Evolutionary conservation across 208 protist genomes (phyloP).

Genomic region (Leishmania arabica): DNA sequence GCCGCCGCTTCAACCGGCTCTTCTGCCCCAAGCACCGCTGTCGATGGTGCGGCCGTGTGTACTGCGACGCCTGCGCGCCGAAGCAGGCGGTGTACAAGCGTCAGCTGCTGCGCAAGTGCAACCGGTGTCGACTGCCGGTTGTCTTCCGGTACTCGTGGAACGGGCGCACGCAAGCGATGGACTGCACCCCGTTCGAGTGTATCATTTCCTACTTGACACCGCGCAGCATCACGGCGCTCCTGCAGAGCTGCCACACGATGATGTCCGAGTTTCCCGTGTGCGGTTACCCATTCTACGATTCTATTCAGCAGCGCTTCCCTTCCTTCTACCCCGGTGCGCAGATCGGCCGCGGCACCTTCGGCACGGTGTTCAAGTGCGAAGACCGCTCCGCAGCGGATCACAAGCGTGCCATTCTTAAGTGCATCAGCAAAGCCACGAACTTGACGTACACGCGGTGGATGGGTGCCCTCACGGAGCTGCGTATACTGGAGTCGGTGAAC

Average conservation of each 20-base stretch:
- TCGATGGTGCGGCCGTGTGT: constrained; percentile 79
- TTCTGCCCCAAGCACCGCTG: constrained; percentile 73
- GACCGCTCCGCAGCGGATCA: constrained; percentile 41
- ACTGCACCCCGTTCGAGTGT: constrained; percentile 35
- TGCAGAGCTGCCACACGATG: constrained; percentile 70
- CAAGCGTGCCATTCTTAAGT: constrained; percentile 63
- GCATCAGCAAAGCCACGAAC: constrained; percentile 42
- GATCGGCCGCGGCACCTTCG: constrained; percentile 66
- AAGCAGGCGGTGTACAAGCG: constrained; percentile 11
- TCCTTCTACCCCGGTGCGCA: constrained; percentile 65
- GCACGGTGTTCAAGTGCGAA: constrained; percentile 78
- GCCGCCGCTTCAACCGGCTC: constrained; percentile 37
- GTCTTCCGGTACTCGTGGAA: constrained; percentile 59
- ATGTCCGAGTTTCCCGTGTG: constrained; percentile 53
- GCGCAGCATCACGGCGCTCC: constrained; percentile 42
- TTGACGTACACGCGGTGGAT: constrained; percentile 45
- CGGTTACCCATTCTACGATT: constrained; percentile 41
- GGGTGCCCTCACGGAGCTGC: constrained; percentile 54
- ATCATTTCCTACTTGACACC: constrained; percentile 67
- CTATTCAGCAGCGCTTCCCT: constrained; percentile 65
- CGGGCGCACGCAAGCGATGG: constrained; percentile 23
- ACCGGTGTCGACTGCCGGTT: constrained; percentile 55
- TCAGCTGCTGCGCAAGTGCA: constrained; percentile 50
- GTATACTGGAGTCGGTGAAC: constrained; percentile 43
- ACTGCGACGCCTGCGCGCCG: constrained; percentile 72